A percentile compares a stretch with the other conserved stretches of the same genome.
Conservation (phyloP, 2,329 filamentous ascomycete species). For the Alternaria sp. region DNA sequence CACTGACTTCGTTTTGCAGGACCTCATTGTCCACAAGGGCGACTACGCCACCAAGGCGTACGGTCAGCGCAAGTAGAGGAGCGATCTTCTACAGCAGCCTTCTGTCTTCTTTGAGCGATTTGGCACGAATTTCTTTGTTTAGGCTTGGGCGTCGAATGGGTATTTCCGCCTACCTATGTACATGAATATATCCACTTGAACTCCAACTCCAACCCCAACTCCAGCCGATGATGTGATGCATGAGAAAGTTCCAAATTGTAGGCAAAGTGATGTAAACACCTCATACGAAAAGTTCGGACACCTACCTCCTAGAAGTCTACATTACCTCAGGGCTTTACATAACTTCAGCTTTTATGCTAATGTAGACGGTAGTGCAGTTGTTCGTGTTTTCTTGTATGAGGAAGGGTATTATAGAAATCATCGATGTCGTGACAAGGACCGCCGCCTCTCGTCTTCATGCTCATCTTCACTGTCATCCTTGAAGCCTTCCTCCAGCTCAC, state of each 20-base stretch:
- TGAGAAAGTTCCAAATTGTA: not conserved
- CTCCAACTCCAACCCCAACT: not conserved
- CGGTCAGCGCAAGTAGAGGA: slow-evolving; percentile 70
- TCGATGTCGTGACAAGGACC: slow-evolving; percentile 24
- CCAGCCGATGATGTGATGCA: not conserved
- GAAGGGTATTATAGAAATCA: slow-evolving; percentile 1
- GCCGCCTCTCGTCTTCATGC: slow-evolving; percentile 36
- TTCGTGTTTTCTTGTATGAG: not conserved
- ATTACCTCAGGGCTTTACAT: not conserved
- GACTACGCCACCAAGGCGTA: slow-evolving; percentile 97
- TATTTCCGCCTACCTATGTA: slow-evolving; percentile 30
- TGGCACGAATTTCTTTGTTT: slow-evolving; percentile 24
- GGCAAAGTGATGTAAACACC: not conserved
- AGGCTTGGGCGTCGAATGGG: slow-evolving; percentile 16
- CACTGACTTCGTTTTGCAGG: not conserved
- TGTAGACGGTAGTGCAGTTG: not conserved
- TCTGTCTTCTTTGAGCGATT: slow-evolving; percentile 18
- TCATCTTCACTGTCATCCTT: slow-evolving; percentile 75
- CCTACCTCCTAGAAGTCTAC: not conserved
- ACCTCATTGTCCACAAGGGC: slow-evolving; percentile 87
- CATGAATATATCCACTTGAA: slow-evolving; percentile 31
- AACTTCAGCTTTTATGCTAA: not conserved
- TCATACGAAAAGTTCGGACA: not conserved
- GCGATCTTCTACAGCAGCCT: slow-evolving; percentile 4
- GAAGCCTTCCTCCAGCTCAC: slow-evolving; percentile 79